Evolutionary conservation across 2,329 filamentous ascomycete genomes (phyloP), one percentile per base, ranked within the genome.

Genomic region (Achaetomium macrosporum): DNA sequence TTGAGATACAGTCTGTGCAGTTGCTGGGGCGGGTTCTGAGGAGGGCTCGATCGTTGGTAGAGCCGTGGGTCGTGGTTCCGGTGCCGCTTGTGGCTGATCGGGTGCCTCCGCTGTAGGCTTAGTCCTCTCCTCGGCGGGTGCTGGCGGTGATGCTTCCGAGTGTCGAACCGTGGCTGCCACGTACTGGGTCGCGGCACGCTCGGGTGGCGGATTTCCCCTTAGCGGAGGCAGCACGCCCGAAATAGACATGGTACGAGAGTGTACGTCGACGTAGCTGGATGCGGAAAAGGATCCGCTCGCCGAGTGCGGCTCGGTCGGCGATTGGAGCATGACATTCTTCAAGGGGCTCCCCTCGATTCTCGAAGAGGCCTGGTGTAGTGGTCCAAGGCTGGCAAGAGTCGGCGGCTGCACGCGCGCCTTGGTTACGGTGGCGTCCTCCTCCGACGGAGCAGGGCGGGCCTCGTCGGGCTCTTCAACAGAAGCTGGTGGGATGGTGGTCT

Each of bases 311-410:
- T 74, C 71, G 1, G 71, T 72, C 0, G 76, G 74, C 10, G 76
- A 77, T 10, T 68, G 70, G 15, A 76, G 54, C 29, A 76, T 66
- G 35, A 78, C 75, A 45, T 79, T 76, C 65, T 79, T 79, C 17
- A 80, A 64, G 0, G 77, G 77, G 48, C 77, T 81, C 2, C 76
- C 77, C 57, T 78, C 76, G 3, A 70, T 59, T 56, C 62, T 69
- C 1, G 69, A 50, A 4, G 46, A 31, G 9, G 16, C 45, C 12
- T 41, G 19, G 31, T 61, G 57, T 15, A 57, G 61, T 58, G 42
- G 65, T 35, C 46, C 69, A 56, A 35, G 71, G 64, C 36, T 66
- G 35, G 36, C 40, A 36, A 58, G 55, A 16, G 30, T 48, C 19
- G 57, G 31, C 69, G 60, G n/a, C 54, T 64, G 50, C 68, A 64